Evolutionary conservation across 305 asterid genomes (phyloP), one percentile per base, ranked within the genome.

Genomic region (Salvia sclarea): DNA sequence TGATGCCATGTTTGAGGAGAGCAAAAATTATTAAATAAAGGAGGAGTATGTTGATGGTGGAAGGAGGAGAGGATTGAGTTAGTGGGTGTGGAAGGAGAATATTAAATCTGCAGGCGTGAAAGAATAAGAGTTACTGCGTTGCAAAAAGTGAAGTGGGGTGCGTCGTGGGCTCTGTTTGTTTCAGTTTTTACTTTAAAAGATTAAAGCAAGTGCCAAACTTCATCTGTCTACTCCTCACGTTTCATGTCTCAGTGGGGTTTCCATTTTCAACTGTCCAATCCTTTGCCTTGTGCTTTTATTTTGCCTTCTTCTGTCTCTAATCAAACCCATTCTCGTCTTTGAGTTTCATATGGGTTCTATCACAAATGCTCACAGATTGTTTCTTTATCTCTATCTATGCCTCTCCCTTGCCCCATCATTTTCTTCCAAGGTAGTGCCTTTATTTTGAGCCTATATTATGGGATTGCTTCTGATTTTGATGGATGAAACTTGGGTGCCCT

Each of bases 361-460:
- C 66, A 13, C 50, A 64, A 72, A 68, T 40, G 70, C 50, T 17
- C 66, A 14, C 17, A 59, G 14, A 17, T 12, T 45, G 74, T 54
- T 73, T 71, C 68, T 54, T 22, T 30, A 37, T 69, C 65, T 30
- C 16, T 44, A 31, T 47, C n/a, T 67, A 5, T 68, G 28, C 17
- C 43, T 71, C 0, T 79, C 56, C 48, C 49, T 75, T 49, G 62
- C 75, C 33, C 61, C 78, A 56, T 75, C 75, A 17, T 49, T 75
- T 20, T 75, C 80, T 24, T 79, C 83, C 6, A 49, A 79, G 83
- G 83, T 79, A 75, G n/a, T 43, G 35, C 2, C 37, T 59, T 38
- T 22, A 5, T 59, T 2, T 21, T 22, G 21, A 40, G 44, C 35
- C 22, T 28, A 0, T 48, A 7, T 8, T 72, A 25, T 47, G 54